A percentile compares a stretch with the other conserved stretches of the same genome.
Conservation (phyloP, 2,329 filamentous ascomycete species). For the Epicoccum nigrum region DNA sequence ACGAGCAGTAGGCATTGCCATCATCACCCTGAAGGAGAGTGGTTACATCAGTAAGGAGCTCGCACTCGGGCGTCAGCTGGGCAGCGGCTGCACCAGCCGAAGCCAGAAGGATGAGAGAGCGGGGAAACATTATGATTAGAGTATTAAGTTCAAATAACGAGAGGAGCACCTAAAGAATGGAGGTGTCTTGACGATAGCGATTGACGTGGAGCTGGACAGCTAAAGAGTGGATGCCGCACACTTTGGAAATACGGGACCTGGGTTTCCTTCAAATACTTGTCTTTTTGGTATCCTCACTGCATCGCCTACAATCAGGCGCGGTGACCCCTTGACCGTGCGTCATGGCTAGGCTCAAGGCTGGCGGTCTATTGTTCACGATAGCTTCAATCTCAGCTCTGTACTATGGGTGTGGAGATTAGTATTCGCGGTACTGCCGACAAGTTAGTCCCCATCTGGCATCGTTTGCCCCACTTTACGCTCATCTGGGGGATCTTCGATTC, state of each 20-base stretch:
- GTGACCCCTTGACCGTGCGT: neutral
- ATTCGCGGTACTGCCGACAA: conserved; percentile 11
- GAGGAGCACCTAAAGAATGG: conserved; percentile 14
- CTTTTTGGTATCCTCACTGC: neutral
- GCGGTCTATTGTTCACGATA: conserved; percentile 6
- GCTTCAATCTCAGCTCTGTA: conserved; percentile 14
- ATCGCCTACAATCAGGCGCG: neutral
- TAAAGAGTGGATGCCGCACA: conserved; percentile 18
- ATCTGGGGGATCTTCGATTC: conserved; percentile 13
- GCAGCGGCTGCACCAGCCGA: conserved; percentile 15
- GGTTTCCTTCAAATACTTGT: conserved; percentile 11
- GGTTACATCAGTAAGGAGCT: conserved; percentile 10
- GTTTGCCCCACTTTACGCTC: conserved; percentile 6
- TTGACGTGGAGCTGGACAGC: conserved; percentile 18
- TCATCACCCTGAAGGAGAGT: conserved; percentile 10
- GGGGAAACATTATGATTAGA: conserved; percentile 19
- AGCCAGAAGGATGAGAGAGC: conserved; percentile 14
- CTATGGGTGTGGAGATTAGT: conserved; percentile 14
- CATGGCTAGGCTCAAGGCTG: conserved; percentile 4
- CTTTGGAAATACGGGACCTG: neutral
- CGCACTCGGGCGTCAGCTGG: conserved; percentile 15
- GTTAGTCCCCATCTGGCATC: conserved; percentile 1
- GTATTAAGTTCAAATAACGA: conserved; percentile 9
- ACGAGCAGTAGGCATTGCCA: conserved; percentile 15
- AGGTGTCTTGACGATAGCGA: conserved; percentile 13